A percentile compares a stretch with the other conserved stretches of the same genome.
Conservation (phyloP, 345 rosid species). For the Eucalyptus microcorys region DNA sequence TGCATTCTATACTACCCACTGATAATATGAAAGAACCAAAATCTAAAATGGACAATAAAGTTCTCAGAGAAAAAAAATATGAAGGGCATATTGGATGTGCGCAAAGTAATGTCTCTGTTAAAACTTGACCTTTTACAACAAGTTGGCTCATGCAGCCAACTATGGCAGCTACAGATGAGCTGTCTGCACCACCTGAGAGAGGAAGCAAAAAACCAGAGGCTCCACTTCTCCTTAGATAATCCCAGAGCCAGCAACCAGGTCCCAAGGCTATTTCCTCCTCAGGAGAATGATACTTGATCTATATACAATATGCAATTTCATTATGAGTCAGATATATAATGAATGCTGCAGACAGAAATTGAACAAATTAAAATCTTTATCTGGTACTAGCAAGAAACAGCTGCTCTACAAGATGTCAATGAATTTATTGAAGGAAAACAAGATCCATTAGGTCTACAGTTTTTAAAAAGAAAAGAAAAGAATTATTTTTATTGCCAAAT, state of each 20-base stretch:
- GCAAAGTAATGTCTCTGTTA: background rate
- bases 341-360: background rate
- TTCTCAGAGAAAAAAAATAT: background rate
- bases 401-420: background rate
- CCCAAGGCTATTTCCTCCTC: slow-evolving; percentile 98
- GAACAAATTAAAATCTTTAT: background rate
- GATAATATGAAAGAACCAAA: background rate
- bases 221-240: slow-evolving; percentile 92
- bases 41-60: background rate
- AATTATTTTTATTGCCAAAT: background rate
- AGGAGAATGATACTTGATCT: slow-evolving; percentile 76
- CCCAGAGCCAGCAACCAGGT: slow-evolving; percentile 99
- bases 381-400: background rate
- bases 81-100: background rate
- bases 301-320: background rate
- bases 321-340: background rate
- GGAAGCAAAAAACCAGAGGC: slow-evolving; percentile 98
- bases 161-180: slow-evolving; percentile 96
- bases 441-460: background rate
- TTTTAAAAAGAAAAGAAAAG: background rate
- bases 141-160: slow-evolving; percentile 99
- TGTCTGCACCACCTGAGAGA: slow-evolving; percentile 94
- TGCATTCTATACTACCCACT: background rate
- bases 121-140: slow-evolving; percentile 65
- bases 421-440: background rate